Evolutionary conservation across 1,284 basidiomycete species (phyloP).

Genomic region (Ustanciosporium gigantosporum): DNA sequence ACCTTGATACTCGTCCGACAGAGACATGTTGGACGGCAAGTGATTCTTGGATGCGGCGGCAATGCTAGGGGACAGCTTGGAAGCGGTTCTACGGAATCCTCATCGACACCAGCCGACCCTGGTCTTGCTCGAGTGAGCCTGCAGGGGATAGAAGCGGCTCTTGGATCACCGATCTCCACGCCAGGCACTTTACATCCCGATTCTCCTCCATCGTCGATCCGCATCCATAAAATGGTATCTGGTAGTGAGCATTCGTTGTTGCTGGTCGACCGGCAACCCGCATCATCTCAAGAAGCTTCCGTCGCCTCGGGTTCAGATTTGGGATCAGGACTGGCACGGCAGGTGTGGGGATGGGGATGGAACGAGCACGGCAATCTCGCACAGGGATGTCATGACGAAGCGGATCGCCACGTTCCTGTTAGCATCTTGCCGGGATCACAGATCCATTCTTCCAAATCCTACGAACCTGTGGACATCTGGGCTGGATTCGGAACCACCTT

Average conservation of each 20-base stretch:
- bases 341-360: conserved; percentile 41
- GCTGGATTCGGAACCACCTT: conserved; percentile 37
- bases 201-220: no score
- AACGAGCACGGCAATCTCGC: conserved; percentile 47
- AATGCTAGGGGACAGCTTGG: conserved; percentile 34
- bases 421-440: conserved; percentile 15
- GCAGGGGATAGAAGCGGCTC: no score
- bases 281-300: no score
- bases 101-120: no score
- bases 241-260: conserved; percentile 43
- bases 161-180: no score
- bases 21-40: background rate
- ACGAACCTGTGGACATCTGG: conserved; percentile 22
- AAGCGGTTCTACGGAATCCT: background rate
- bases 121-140: no score
- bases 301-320: no score
- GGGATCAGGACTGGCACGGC: background rate
- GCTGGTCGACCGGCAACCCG: conserved; percentile 1
- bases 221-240: conserved; percentile 18
- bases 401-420: conserved; percentile 16
- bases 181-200: no score
- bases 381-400: conserved; percentile 25
- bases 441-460: conserved; percentile 10
- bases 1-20: conserved; percentile 7
- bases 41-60: conserved; percentile 15